Conservation (phyloP, 371 early-diverging fungal genomes). For the Chytridiales sp. region DNA sequence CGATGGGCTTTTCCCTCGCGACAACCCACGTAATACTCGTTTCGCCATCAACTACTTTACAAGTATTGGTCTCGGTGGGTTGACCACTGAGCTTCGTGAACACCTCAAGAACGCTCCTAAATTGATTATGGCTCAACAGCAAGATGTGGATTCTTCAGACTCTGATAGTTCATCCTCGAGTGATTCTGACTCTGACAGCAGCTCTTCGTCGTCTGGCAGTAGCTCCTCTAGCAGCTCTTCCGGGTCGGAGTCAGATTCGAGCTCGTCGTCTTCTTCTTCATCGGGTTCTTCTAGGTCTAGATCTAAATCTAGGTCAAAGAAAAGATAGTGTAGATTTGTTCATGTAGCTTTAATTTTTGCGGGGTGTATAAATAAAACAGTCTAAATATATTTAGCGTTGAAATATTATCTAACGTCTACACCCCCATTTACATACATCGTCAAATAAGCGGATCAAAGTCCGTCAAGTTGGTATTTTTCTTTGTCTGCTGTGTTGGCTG, state of each 20-base stretch:
- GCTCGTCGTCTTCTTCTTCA: too few species aligned
- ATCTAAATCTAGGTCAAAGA: too few species aligned
- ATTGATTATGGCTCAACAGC: conserved; percentile 48
- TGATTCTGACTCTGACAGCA: conserved; percentile 15
- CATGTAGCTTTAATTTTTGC: too few species aligned
- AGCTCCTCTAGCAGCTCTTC: conserved; percentile 1
- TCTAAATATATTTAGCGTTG: too few species aligned
- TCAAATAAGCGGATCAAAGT: too few species aligned
- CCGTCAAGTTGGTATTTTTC: too few species aligned
- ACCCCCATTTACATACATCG: too few species aligned
- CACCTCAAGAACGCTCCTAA: conserved; percentile 54
- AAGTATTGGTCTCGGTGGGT: conserved; percentile 85
- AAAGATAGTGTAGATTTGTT: too few species aligned
- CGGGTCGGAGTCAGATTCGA: conserved; percentile 17
- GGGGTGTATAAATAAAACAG: too few species aligned
- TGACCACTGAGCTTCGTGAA: conserved; percentile 93
- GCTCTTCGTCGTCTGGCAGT: conserved; percentile 1
- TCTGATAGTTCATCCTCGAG: conserved; percentile 15
- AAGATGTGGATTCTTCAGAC: conserved; percentile 36
- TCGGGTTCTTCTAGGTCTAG: too few species aligned
- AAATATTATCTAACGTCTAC: too few species aligned
- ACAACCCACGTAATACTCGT: conserved; percentile 82
- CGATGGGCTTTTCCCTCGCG: conserved; percentile 87
- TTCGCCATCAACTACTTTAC: conserved; percentile 98
- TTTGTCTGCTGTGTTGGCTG: too few species aligned